Evolutionary conservation across 2,329 filamentous ascomycete species (phyloP).

Genomic region (Scytalidium sp.): DNA sequence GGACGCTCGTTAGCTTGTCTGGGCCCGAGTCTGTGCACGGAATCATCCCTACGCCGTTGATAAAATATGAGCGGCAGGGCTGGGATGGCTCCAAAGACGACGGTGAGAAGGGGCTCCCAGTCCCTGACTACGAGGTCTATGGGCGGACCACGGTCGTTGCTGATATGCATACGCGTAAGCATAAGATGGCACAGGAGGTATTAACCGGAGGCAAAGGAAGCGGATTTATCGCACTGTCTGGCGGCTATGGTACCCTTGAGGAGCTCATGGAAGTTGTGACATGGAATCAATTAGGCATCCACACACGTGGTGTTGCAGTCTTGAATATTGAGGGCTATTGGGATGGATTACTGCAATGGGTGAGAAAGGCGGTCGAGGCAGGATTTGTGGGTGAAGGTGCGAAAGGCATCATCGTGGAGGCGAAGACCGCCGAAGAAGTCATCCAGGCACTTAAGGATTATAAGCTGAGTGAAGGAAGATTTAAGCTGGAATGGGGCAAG

Average conservation of each 20-base stretch:
- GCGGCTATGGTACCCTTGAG: slow-evolving; percentile 93
- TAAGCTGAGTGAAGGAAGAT: slow-evolving; percentile 69
- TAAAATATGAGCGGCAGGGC: slow-evolving; percentile 67
- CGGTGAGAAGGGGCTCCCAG: slow-evolving; percentile 28
- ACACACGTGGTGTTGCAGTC: slow-evolving; percentile 73
- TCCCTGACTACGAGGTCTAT: slow-evolving; percentile 54
- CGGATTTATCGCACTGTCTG: slow-evolving; percentile 84
- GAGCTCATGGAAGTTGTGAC: slow-evolving; percentile 89
- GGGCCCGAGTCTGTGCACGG: slow-evolving; percentile 85
- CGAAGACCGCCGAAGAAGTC: slow-evolving; percentile 68
- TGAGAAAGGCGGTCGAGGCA: slow-evolving; percentile 68
- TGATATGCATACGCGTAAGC: slow-evolving; percentile 96
- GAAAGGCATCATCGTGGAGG: slow-evolving; percentile 75
- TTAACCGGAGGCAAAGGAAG: slow-evolving; percentile 76
- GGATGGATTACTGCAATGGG: slow-evolving; percentile 81
- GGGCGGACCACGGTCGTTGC: slow-evolving; percentile 84
- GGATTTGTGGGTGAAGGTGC: slow-evolving; percentile 75
- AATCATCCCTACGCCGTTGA: slow-evolving; percentile 84
- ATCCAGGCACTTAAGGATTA: slow-evolving; percentile 70
- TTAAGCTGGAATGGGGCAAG: slow-evolving; percentile 77
- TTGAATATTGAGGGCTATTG: slow-evolving; percentile 91
- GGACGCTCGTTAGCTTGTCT: slow-evolving; percentile 77
- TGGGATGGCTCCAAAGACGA: slow-evolving; percentile 47
- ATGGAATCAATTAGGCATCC: slow-evolving; percentile 97
- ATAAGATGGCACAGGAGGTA: slow-evolving; percentile 88